These are phyloP conservation scores for Apostasia shenzhenica DNA, from an alignment of 106 monocot species.

Conservation along the genomic window DNA sequence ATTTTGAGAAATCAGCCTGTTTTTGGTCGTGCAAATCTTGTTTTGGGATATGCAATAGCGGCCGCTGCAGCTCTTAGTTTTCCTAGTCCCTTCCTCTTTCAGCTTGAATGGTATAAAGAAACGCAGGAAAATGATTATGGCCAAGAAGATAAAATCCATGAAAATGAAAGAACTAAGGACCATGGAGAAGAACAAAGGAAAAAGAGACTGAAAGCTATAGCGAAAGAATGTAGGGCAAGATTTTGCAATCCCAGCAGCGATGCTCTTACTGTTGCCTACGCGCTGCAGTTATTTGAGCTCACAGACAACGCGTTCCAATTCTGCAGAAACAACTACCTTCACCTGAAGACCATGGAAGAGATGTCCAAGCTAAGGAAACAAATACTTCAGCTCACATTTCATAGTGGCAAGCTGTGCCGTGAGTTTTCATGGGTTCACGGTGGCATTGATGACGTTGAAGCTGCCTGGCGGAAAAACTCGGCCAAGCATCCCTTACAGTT, in stretches of 20 bases:
- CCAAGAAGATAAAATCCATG: conserved; percentile 13
- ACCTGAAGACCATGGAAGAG: conserved; percentile 89
- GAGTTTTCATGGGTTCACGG: conserved; percentile 70
- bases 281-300: conserved; percentile 77
- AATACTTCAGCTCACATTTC: conserved; percentile 61
- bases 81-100: conserved; percentile 61
- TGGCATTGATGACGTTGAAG: conserved; percentile 46
- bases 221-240: conserved; percentile 42
- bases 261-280: conserved; percentile 69
- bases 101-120: conserved; percentile 22
- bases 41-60: conserved; percentile 67
- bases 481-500: conserved; percentile 43
- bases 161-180: not conserved
- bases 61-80: conserved; percentile 86
- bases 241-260: conserved; percentile 78
- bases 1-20: conserved; percentile 42
- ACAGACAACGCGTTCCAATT: conserved; percentile 47
- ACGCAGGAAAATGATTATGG: conserved; percentile 6
- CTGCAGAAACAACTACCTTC: conserved; percentile 56
- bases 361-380: conserved; percentile 96
- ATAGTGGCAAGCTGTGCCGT: conserved; percentile 24
- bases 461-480: conserved; percentile 40
- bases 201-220: conserved; percentile 42
- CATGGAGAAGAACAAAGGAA: conserved; percentile 23
- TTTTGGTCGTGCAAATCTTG: conserved; percentile 56